A percentile compares a stretch with the other conserved stretches of the same genome.
Conservation (phyloP, 805 yeast genomes). For the Candida ascalaphidarum region DNA sequence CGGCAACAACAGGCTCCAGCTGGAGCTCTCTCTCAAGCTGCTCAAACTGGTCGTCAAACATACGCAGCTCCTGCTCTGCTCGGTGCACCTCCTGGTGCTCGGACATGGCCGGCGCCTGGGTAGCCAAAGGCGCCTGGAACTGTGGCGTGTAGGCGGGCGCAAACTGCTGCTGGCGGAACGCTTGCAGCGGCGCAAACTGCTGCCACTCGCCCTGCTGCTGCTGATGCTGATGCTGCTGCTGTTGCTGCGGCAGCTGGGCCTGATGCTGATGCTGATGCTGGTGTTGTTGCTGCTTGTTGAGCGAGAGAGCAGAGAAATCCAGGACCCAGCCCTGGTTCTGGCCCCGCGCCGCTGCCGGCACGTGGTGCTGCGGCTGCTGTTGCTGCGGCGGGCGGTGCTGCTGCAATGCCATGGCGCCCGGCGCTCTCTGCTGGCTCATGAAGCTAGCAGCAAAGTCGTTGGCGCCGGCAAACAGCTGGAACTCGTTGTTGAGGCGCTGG, state of each 20-base stretch:
- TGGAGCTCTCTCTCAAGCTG: conserved; percentile 21
- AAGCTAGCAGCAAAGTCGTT: conserved; percentile 8
- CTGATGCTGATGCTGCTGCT: conserved; percentile 1
- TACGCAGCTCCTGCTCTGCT: conserved; percentile 14
- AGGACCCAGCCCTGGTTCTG: conserved; percentile 17
- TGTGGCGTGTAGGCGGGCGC: conserved; percentile 7
- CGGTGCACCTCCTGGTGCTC: conserved; percentile 22
- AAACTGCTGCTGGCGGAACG: conserved; percentile 20
- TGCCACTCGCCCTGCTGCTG: conserved; percentile 1
- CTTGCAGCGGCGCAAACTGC: conserved; percentile 2
- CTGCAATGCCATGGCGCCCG: conserved; percentile 1
- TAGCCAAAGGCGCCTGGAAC: too few species aligned
- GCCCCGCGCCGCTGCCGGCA: conserved; percentile 1
- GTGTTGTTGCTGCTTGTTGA: conserved; percentile 6
- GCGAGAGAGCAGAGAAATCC: conserved; percentile 16
- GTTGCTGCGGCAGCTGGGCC: conserved; percentile 1
- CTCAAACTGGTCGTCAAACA: conserved; percentile 24
- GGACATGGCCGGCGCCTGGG: conserved; percentile 5
- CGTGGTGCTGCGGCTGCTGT: conserved; percentile 1
- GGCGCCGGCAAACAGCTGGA: conserved; percentile 19
- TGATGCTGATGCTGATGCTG: conserved; percentile 1
- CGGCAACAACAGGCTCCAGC: too few species aligned
- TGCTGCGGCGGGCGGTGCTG: conserved; percentile 2
- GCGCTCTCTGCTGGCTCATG: conserved; percentile 4
- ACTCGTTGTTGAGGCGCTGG: conserved; percentile 27